Conservation (phyloP, 495 filamentous ascomycete species). For the Neurospora sp. region DNA sequence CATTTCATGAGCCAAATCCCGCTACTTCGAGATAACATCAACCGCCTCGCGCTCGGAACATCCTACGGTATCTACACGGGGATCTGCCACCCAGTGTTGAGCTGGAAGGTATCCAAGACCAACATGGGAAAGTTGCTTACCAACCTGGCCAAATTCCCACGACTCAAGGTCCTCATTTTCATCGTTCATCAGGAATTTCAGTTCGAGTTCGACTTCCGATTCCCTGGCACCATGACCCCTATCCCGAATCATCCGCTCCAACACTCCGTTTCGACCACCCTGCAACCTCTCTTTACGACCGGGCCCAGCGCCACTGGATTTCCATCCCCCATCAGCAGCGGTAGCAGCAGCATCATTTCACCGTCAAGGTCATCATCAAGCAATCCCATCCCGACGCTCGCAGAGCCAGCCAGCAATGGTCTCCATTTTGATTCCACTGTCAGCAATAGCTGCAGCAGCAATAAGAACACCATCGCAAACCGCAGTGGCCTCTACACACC, state of each 20-base stretch:
- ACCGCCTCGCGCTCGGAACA: conserved; percentile 35
- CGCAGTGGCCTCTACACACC: not conserved
- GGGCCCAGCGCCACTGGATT: not conserved
- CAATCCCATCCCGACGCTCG: not conserved
- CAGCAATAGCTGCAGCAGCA: not conserved
- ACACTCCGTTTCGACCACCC: not conserved
- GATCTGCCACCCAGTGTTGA: conserved; percentile 35
- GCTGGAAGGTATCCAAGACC: conserved; percentile 37
- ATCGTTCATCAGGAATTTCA: conserved; percentile 39
- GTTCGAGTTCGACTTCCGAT: conserved; percentile 34
- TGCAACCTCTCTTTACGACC: not conserved
- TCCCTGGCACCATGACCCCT: conserved; percentile 17
- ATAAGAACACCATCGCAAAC: not conserved
- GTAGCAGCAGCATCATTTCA: not conserved
- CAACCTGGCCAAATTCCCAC: conserved; percentile 31
- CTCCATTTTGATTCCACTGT: not conserved
- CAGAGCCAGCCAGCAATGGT: not conserved
- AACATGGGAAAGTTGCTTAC: conserved; percentile 37
- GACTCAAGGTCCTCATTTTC: conserved; percentile 33
- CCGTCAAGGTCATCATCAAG: not conserved
- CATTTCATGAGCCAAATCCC: conserved; percentile 40
- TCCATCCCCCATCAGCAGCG: conserved; percentile 5
- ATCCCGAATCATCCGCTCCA: conserved; percentile 4
- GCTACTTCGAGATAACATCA: conserved; percentile 32
- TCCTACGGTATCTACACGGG: conserved; percentile 38